phyloP scores from a whole-genome alignment of 2,329 filamentous ascomycete genomes.

The Colletotrichum sp. region DNA sequence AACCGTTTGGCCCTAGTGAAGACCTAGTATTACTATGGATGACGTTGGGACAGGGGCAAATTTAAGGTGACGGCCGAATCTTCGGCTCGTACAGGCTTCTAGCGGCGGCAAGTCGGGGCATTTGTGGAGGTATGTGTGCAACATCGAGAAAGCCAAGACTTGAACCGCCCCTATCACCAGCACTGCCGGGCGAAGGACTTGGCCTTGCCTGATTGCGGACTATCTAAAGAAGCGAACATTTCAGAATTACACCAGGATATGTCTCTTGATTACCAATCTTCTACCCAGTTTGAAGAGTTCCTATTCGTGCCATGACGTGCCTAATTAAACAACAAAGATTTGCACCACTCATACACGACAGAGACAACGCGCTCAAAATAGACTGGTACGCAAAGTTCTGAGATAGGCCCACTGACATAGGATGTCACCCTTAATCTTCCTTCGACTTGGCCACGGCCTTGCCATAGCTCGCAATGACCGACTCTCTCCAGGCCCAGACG shows the following conservation, averaged over 20 bases:
- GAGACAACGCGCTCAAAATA: not conserved
- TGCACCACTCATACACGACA: not conserved
- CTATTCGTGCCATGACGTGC: not conserved
- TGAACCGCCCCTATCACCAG: not conserved
- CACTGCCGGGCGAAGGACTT: not conserved
- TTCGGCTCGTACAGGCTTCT: not conserved
- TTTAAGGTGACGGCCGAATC: not conserved
- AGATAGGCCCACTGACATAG: not conserved
- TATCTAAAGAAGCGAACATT: not conserved
- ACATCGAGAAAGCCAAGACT: not conserved
- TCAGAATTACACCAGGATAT: not conserved
- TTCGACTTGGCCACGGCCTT: not conserved
- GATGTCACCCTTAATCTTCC: not conserved
- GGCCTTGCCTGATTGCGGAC: not conserved
- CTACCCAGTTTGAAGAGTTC: rapidly evolving
- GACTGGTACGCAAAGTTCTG: not conserved
- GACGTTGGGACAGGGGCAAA: not conserved
- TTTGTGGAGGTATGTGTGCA: not conserved
- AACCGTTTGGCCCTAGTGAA: not conserved
- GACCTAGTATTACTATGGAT: not conserved
- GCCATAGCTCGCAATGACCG: not conserved
- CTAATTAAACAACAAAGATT: not conserved
- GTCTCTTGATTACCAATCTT: not conserved
- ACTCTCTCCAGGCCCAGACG: slow-evolving; percentile 29
- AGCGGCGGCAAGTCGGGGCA: not conserved